These are phyloP conservation scores for Carex arenaria DNA, from an alignment of 202 grass and related monocot species.

Conservation along the genomic window DNA sequence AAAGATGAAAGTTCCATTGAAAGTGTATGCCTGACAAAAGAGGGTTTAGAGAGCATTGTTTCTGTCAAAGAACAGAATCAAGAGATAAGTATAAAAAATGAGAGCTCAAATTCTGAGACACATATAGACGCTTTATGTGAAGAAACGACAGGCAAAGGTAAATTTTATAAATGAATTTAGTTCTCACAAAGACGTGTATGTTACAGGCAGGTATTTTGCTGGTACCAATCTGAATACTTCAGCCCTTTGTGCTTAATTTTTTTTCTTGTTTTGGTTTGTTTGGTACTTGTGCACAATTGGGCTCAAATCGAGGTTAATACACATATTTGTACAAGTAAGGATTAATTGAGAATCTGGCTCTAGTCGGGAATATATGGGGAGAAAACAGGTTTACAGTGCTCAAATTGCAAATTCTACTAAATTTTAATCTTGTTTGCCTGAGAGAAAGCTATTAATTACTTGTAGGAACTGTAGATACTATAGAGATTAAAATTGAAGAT, in stretches of 20 bases:
- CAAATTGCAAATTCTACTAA: not conserved
- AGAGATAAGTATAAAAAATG: slow-evolving; percentile 2
- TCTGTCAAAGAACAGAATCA: slow-evolving; percentile 14
- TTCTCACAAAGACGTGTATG: not conserved
- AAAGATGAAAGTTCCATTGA: slow-evolving; percentile 35
- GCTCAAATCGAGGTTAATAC: not conserved
- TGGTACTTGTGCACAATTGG: not conserved
- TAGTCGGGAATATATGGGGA: not conserved
- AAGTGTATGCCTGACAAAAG: slow-evolving; percentile 16
- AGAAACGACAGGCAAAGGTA: slow-evolving; percentile 54
- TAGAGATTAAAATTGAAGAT: slow-evolving; percentile 18
- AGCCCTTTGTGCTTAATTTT: not conserved
- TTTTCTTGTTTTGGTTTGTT: not conserved
- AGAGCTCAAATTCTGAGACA: not conserved
- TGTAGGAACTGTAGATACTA: slow-evolving; percentile 33
- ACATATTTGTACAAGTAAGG: not conserved
- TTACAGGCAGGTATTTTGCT: not conserved
- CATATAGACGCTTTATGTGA: slow-evolving; percentile 21
- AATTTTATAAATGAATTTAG: slow-evolving; percentile 13
- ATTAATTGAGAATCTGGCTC: not conserved
- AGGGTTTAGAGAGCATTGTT: slow-evolving; percentile 21
- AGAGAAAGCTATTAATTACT: slow-evolving; percentile 32
- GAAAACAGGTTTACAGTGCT: not conserved
- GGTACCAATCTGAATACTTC: not conserved
- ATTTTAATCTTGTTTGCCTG: not conserved